Evolutionary conservation across 495 filamentous ascomycete species (phyloP), one percentile per base, ranked within the genome.

Genomic region (Aspergillus affinis): DNA sequence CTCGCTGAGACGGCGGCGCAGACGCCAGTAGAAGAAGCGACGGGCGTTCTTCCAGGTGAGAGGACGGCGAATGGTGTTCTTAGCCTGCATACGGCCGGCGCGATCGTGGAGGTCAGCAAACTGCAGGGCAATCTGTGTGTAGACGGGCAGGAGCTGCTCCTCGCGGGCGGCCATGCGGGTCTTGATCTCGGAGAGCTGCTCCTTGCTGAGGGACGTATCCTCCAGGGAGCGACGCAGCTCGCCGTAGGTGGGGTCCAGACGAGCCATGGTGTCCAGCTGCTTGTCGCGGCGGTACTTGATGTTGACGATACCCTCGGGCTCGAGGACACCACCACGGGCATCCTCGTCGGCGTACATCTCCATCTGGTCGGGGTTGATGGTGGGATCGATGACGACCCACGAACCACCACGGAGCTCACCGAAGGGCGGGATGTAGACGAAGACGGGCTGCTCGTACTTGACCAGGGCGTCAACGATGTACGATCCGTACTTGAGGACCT

Each of bases 1-100:
- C 78, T 98, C 94, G 76, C 95, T 97, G 67, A 98, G 82, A 77
- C 95, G 86, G 73, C 94, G 90, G 73, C 94, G 93, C 56, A 96
- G 88, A 81, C 94, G 93, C 94, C 94, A 98, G 87, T 97, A 98
- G 86, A 98, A 98, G 90, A 97, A 98, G 70, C 95, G 91, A 63
- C 94, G 88, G 50, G 93, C 88, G 61, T 97, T 86, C 72, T 86
- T 82, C 95, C 93, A 98, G 69, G 85, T 81, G 18, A 98, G 82
- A 2, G 88, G 77, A 61, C 86, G 81, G 55, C 95, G 91, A 69
- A 98, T 97, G 63, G 88, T 87, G 58, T 91, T 88, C 86, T 98
- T 98, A 73, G 94, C 94, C 75, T 95, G 82, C 94, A 98, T 98
- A 75, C 94, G 90, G 54, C 94, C 95, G 51, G 94, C 90, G 36